Percentiles rank a stretch among this genome's conserved stretches.
Evolutionary conservation across 2,329 filamentous ascomycete genomes (phyloP).

Genomic region (Ophiosphaerella korrae): DNA sequence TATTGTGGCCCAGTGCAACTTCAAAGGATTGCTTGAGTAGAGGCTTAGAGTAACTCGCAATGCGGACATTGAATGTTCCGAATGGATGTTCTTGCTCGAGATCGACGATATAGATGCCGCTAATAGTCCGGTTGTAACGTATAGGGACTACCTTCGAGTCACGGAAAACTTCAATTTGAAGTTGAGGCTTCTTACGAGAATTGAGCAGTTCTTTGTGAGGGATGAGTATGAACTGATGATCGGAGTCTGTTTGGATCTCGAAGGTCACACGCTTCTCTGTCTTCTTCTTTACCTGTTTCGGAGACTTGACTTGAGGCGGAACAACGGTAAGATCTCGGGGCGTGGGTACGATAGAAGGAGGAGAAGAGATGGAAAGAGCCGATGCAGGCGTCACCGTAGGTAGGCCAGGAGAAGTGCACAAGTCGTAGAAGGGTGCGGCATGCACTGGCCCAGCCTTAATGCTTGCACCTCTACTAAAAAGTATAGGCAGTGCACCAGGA

Average conservation of each 20-base stretch:
- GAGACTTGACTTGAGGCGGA: constrained; percentile 11
- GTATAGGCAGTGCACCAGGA: constrained; percentile 16
- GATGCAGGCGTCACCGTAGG: constrained; percentile 5
- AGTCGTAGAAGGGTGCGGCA: constrained; percentile 1
- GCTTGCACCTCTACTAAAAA: constrained; percentile 12
- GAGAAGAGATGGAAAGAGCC: background rate
- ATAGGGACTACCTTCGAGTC: constrained; percentile 50
- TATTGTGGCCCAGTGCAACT: constrained; percentile 40
- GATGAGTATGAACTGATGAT: constrained; percentile 59
- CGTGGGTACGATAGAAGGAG: constrained; percentile 7
- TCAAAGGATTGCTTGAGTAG: constrained; percentile 40
- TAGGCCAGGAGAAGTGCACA: constrained; percentile 9
- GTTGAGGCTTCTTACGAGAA: constrained; percentile 51
- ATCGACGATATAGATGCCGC: constrained; percentile 59
- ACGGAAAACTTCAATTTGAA: constrained; percentile 57
- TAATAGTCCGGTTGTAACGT: constrained; percentile 55
- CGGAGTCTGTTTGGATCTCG: constrained; percentile 60
- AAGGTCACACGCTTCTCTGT: constrained; percentile 49
- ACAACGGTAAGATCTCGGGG: constrained; percentile 25
- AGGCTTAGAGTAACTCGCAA: constrained; percentile 48
- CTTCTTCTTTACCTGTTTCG: constrained; percentile 14
- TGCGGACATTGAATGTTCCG: constrained; percentile 56
- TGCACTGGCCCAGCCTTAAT: constrained; percentile 4
- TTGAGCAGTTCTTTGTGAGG: constrained; percentile 52
- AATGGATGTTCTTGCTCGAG: constrained; percentile 57